A percentile compares a stretch with the other conserved stretches of the same genome.
Evolutionary conservation across 2,329 filamentous ascomycete genomes (phyloP).

Genomic region (Botryotinia convoluta): DNA sequence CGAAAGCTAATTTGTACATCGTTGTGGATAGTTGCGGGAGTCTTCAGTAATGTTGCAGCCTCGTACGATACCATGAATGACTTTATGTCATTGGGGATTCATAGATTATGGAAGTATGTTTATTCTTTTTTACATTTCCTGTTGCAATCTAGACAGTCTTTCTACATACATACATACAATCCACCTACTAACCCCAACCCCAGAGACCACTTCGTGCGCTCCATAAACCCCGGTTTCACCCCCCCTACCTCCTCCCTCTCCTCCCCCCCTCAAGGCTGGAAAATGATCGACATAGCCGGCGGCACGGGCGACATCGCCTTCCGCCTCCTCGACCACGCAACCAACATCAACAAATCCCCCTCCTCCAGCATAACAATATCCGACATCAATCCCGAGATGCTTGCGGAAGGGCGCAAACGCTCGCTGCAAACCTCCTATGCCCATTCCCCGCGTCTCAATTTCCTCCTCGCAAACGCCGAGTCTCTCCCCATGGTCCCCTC

Average conservation of each 20-base stretch:
- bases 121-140: background rate
- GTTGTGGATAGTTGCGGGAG: slow-evolving; percentile 51
- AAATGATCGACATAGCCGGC: slow-evolving; percentile 92
- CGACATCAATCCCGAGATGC: slow-evolving; percentile 96
- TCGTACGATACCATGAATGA: slow-evolving; percentile 98
- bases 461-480: slow-evolving; percentile 90
- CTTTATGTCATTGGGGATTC: slow-evolving; percentile 96
- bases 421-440: slow-evolving; percentile 55
- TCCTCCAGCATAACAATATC: slow-evolving; percentile 83
- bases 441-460: slow-evolving; percentile 60
- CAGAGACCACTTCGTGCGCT: slow-evolving; percentile 87
- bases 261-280: slow-evolving; percentile 51
- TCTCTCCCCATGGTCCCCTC: slow-evolving; percentile 63
- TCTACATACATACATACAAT: background rate
- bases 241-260: slow-evolving; percentile 44
- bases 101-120: slow-evolving; percentile 83
- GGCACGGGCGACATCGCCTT: slow-evolving; percentile 98
- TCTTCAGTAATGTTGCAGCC: slow-evolving; percentile 90
- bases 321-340: slow-evolving; percentile 86
- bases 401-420: slow-evolving; percentile 81
- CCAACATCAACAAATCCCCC: slow-evolving; percentile 74
- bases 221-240: slow-evolving; percentile 65
- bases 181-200: background rate
- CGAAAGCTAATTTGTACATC: slow-evolving; percentile 18
- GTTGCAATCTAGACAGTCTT: background rate